Evolutionary conservation across 257 asterid species (phyloP), one percentile per base, ranked within the genome.

Genomic region (Nicotiana sylvestris): DNA sequence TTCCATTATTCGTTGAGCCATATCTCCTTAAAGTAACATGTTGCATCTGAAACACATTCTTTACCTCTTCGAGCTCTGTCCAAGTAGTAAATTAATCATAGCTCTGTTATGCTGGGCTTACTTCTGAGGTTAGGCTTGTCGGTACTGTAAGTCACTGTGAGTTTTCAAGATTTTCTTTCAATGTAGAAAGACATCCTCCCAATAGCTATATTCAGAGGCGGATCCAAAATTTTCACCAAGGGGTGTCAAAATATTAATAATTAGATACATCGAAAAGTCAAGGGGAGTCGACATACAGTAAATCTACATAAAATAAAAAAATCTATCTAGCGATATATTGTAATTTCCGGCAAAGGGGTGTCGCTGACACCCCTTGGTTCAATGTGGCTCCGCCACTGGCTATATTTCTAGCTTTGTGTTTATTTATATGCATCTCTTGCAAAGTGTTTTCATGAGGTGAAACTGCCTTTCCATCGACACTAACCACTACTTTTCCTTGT

Each of bases 401-500:
- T 43, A 21, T 39, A 70, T 70, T 72, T 72, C 25, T 72, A 46
- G 79, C 37, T 70, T 18, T 72, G 58, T 43, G 37, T 21, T 12
- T 46, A 46, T 46, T 46, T 72, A 16, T 46, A 46, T 72, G 79
- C 61, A 72, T 72, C 61, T 72, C 39, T 12, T 72, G 13, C 21
- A 11, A 46, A 25, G 61, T 1, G 21, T 35, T 72, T 46, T 72
- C 39, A 21, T 18, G 61, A 66, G 61, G 4, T 72, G 60, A 72
- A 72, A 46, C 37, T 72, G 15, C 61, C 21, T 72, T 13, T 25
- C 13, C 16, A n/a, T 46, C 25, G 61, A 46, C 61, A 11, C n/a
- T 46, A 49, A 72, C 55, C 55, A 21, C 79, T 46, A 72, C 56
- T 74, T 82, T 66, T 82, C 35, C 58, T 81, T 43, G 56, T 66